Conservation (phyloP, 345 rosid species). For the Lenwebbia sp. region DNA sequence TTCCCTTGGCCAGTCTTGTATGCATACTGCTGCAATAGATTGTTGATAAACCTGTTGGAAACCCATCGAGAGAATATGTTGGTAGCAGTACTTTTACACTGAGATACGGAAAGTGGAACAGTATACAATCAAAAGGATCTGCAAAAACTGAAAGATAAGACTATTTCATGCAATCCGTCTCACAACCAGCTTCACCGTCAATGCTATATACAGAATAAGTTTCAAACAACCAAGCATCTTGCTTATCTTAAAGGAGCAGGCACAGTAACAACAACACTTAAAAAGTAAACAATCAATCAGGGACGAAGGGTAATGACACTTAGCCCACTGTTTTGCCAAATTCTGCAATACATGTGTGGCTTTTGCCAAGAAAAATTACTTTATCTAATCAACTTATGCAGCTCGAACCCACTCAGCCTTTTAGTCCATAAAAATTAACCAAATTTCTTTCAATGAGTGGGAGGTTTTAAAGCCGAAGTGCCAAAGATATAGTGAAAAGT, state of each 20-base stretch:
- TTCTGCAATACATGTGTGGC: neutral
- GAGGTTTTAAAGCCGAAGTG: neutral
- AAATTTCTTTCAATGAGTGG: neutral
- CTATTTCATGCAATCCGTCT: neutral
- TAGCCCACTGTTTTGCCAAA: neutral
- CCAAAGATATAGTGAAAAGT: neutral
- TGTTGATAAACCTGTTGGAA: constrained; percentile 62
- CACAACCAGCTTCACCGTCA: neutral
- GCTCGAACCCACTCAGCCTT: neutral
- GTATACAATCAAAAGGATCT: neutral
- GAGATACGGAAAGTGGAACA: neutral
- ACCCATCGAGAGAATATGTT: neutral
- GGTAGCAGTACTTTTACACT: neutral
- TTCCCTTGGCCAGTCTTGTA: constrained; percentile 87
- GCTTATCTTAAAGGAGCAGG: neutral
- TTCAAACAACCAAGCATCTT: neutral
- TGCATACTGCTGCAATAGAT: constrained; percentile 72
- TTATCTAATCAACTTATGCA: neutral
- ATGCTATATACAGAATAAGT: neutral
- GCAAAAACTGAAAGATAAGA: neutral
- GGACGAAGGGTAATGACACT: neutral
- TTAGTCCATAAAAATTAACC: neutral
- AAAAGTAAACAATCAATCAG: neutral
- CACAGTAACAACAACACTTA: neutral
- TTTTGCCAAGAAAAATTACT: neutral